Percentiles rank a stretch among this genome's conserved stretches.
Conservation (phyloP, 768 basidiomycete species). For the Serendipita indica region DNA sequence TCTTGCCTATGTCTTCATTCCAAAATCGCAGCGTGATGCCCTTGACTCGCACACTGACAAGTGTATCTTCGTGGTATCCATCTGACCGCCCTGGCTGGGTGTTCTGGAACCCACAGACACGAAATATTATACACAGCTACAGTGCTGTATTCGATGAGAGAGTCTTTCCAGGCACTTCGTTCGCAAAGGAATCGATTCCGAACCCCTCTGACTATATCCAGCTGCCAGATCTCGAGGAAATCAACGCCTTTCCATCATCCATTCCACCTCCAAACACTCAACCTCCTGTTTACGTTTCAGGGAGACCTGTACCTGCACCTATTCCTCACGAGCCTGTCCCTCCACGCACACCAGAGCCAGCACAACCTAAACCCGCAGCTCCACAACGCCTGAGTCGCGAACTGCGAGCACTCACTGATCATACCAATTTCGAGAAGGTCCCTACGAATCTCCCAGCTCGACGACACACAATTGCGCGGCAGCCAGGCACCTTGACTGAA, state of each 20-base stretch:
- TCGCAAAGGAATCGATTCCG: not conserved
- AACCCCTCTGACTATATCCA: not conserved
- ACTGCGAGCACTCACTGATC: not conserved
- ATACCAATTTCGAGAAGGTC: not conserved
- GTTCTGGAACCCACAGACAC: conserved; percentile 23
- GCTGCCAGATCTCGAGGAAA: not conserved
- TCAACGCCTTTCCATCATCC: not conserved
- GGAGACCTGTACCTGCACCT: not conserved
- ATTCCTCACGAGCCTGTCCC: too few species aligned
- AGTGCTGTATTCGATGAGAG: conserved; percentile 24
- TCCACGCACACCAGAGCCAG: too few species aligned
- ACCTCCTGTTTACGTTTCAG: not conserved
- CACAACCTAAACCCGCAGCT: not conserved
- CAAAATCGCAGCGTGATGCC: conserved; percentile 18
- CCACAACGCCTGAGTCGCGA: not conserved
- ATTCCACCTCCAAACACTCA: not conserved
- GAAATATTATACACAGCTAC: conserved; percentile 20
- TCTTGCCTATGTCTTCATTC: conserved; percentile 26
- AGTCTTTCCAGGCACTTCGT: conserved; percentile 16
- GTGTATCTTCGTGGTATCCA: conserved; percentile 28
- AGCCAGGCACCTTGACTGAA: not conserved
- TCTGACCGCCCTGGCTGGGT: conserved; percentile 23
- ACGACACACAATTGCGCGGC: not conserved
- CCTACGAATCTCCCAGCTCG: not conserved
- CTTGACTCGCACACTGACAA: conserved; percentile 18